Conservation (phyloP, 2,329 filamentous ascomycete species). For the Penicillium sp. region DNA sequence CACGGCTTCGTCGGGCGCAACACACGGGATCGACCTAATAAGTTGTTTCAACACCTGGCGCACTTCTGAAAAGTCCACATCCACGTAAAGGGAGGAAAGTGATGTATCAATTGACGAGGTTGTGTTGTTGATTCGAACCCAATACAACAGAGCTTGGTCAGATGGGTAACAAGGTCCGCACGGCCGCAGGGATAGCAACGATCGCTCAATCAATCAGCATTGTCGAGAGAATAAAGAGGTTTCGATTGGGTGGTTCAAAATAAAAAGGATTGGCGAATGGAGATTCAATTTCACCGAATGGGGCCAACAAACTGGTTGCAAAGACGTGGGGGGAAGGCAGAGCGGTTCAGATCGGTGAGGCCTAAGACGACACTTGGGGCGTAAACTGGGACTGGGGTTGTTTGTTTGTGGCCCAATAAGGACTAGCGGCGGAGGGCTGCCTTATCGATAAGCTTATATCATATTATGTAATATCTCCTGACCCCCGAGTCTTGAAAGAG, state of each 20-base stretch:
- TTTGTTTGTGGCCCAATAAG: constrained; percentile 40
- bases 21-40: not conserved
- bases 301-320: not conserved
- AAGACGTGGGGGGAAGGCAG: constrained; percentile 12
- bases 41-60: not conserved
- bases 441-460: constrained; percentile 47
- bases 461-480: constrained; percentile 12
- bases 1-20: constrained; percentile 5
- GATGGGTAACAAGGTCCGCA: constrained; percentile 15
- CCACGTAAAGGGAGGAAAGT: not conserved
- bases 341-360: constrained; percentile 33
- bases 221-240: constrained; percentile 4
- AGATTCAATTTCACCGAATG: not conserved
- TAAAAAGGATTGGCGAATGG: not conserved
- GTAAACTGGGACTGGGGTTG: constrained; percentile 25
- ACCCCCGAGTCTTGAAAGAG: not conserved
- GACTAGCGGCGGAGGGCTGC: constrained; percentile 29
- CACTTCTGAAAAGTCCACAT: not conserved
- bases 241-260: constrained; percentile 1
- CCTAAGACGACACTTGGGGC: constrained; percentile 25
- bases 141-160: constrained; percentile 5
- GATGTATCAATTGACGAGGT: not conserved
- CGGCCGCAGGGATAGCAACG: constrained; percentile 12
- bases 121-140: constrained; percentile 1
- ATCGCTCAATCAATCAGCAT: constrained; percentile 15